Evolutionary conservation across 148 eudicot genomes (phyloP), one percentile per base, ranked within the genome.

Genomic region (Dysphania ambrosioides): DNA sequence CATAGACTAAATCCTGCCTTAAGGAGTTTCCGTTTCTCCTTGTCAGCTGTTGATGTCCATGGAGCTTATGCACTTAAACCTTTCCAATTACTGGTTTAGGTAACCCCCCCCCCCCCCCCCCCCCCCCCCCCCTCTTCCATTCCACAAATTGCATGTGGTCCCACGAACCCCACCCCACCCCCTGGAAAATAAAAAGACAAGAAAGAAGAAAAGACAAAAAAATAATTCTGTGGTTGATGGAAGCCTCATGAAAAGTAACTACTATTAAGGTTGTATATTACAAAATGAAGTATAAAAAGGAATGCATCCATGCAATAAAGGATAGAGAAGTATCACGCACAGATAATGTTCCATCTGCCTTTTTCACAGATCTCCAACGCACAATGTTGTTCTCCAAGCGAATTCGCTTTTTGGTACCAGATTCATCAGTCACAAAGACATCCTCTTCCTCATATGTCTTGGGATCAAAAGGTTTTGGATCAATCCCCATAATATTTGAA

Each of bases 401-500:
- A 78, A 96, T 92, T 69, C 96, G 84, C 77, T 87, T 92, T 79
- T 83, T 95, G 35, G 93, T 47, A 80, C 97, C 99, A 81, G 99
- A 96, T 82, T 96, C 97, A 78, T 96, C 99, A 13, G 97, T 89
- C 73, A 87, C 97, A 85, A 90, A 85, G 51, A 78, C 80, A 68
- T 92, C 99, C 78, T 92, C 97, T 79, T 90, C 99, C 66, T 80
- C 93, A 79, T 81, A 96, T 64, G 97, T 89, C 84, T 90, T 85
- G 40, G 94, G 97, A 86, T 96, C 97, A 85, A 96, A 96, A 51
- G 97, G 93, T 77, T 90, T 92, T 8, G 91, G 85, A 72, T 92
- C 97, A 61, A 96, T 85, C 49, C 99, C 99, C 97, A 96, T 96
- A 78, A 96, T 96, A 78, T 96, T 96, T 15, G 99, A 96, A 72